Base-by-base conservation (phyloP, 2,329 filamentous ascomycete species). In the Verticillium isaacii region DNA sequence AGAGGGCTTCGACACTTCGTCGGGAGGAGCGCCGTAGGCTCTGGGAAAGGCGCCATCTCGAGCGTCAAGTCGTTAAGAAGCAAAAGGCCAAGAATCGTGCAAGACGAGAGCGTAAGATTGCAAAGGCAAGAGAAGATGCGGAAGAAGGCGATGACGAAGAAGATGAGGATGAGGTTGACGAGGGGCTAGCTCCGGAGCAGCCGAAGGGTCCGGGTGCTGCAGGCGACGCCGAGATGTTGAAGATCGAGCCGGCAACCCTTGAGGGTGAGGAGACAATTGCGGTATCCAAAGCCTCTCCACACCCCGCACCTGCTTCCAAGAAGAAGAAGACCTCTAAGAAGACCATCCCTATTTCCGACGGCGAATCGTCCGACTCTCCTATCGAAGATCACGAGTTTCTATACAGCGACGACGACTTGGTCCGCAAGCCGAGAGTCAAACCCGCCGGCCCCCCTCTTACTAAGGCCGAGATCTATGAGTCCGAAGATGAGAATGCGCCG, bases 361-460 rank as follows among this genome's bases (percentile, higher is more conserved):
- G 79, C 37, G 81, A 87, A 60, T 85, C 84, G 0, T 87, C 84
- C 0, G 85, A 86, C 55, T 85, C 83, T 7, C 85, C 85, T 0
- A 77, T 87, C 2, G 79, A 81, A 39, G 85, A 87, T 63, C 87
- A 81, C 78, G 84, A 87, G 66, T 78, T 81, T 65, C 76, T 86
- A 32, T 87, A 86, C 70, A 84, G 81, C 62, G 81, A 79, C 58
- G 85, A 87, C 65, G 84, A 88, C 66, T 80, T 84, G 71, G 77
- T 79, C 0, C 79, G 80, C 61, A 83, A 83, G 69, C 82, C 80
- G 5, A 77, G 79, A 17, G 69, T 76, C 52, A 69, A 74, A 2
- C 72, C 75, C 41, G 73, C 76, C 9, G 68, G 75, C 1, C 71
- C 74, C 0, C 67, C 75, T 0, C 65, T 70, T 1, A 67, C 69